Conservation (phyloP, 2,329 filamentous ascomycete genomes). For the Canariomyces notabilis region DNA sequence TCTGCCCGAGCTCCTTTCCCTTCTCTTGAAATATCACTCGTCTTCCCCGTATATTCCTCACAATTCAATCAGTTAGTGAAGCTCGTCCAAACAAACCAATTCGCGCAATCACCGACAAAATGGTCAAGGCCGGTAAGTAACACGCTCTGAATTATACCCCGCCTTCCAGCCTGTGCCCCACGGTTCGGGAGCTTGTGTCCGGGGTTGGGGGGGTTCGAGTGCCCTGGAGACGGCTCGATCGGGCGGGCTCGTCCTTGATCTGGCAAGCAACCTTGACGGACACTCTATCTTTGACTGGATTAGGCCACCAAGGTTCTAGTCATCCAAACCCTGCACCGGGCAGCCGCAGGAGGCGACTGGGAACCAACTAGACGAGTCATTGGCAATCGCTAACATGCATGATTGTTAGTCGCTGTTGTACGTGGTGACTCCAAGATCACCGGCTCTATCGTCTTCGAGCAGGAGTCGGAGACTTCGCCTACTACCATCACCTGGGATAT, state of each 20-base stretch:
- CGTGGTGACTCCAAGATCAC: constrained; percentile 95
- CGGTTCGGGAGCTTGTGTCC: constrained; percentile 12
- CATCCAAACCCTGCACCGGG: constrained; percentile 15
- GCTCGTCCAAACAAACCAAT: constrained; percentile 12
- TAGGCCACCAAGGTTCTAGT: constrained; percentile 3
- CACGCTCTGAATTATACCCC: constrained; percentile 1
- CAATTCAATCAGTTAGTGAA: constrained; percentile 2
- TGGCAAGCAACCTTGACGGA: constrained; percentile 45
- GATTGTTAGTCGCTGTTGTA: constrained; percentile 77
- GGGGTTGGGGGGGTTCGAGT: constrained; percentile 24
- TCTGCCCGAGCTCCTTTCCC: constrained; percentile 8
- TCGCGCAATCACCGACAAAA: constrained; percentile 60
- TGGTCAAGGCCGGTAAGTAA: constrained; percentile 94
- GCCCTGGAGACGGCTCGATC: constrained; percentile 33
- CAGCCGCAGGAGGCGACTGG: constrained; percentile 1
- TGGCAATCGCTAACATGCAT: constrained; percentile 19
- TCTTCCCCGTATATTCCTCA: not conserved
- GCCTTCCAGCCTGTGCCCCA: constrained; percentile 3
- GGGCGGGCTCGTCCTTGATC: constrained; percentile 5
- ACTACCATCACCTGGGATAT: constrained; percentile 93
- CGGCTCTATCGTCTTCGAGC: constrained; percentile 93
- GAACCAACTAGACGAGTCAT: constrained; percentile 5
- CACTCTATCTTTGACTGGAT: constrained; percentile 17
- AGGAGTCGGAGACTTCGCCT: constrained; percentile 71
- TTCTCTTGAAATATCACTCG: constrained; percentile 13